Evolutionary conservation across 78 protist species (phyloP).

Genomic region (Pigoraptor vietnamica): DNA sequence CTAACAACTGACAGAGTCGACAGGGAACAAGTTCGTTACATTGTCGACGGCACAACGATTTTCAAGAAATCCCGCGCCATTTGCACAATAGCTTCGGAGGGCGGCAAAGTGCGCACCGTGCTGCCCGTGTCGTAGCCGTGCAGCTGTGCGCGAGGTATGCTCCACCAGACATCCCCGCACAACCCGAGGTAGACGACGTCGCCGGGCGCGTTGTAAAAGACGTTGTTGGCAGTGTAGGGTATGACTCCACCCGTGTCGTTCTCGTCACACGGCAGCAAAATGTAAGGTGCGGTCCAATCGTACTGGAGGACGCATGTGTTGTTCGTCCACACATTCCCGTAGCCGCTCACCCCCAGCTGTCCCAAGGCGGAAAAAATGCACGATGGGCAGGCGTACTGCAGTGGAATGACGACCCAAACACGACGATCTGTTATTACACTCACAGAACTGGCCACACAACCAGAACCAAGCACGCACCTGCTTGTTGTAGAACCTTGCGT

Average conservation of each 20-base stretch:
- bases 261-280: not conserved
- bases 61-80: not conserved
- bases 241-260: not conserved
- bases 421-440: no score
- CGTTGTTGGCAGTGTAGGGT: not conserved
- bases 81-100: not conserved
- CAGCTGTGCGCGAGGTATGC: not conserved
- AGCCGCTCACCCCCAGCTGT: not conserved
- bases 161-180: not conserved
- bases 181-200: not conserved
- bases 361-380: not conserved
- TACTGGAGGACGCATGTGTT: not conserved
- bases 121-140: not conserved
- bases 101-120: not conserved
- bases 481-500: not conserved
- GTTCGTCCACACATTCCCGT: not conserved
- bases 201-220: not conserved
- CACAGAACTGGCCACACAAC: no score
- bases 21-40: no score
- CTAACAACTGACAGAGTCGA: no score
- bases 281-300: not conserved
- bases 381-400: not conserved
- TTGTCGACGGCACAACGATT: no score
- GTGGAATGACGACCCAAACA: no score
- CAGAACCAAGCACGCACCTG: not conserved